Base-by-base conservation (phyloP, 768 basidiomycete species). In the Cubamyces sp. region DNA sequence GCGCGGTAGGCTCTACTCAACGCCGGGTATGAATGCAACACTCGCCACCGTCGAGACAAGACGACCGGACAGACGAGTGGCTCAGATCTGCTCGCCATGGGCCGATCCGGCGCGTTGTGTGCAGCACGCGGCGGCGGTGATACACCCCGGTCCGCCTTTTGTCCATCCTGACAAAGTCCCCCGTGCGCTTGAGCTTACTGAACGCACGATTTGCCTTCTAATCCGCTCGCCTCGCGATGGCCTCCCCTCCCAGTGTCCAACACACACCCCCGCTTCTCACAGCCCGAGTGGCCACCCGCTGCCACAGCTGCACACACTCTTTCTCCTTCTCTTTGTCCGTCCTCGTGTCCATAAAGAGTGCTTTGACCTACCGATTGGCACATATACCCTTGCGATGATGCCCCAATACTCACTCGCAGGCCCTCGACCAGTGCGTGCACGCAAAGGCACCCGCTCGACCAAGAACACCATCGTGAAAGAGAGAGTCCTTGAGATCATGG, bases 141-240 rank as follows among this genome's bases (percentile, higher is more conserved):
- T 30, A 57, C 37, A 4, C n/a, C 18, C 48, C 49, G 16, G 21
- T n/a, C 41, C 49, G 57, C 49, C 42, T 41, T 59, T 59, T 59
- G 57, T 59, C 49, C 57, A 7, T 12, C 48, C 23, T 55, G 43
- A 30, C 43, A 41, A 42, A 15, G 43, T 34, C 18, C 28, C 19
- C 19, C 34, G 45, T 57, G 46, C 56, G 56, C 56, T 25, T 58
- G 57, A 59, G 49, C 57, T 59, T 45, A 41, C 47, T 50, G 37
- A 26, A 57, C 57, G 46, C 56, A 11, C 47, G 19, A 21, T 48
- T 7, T 25, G 19, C 45, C 46, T 23, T 26, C 41, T 43, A 23
- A 45, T 28, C 57, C 49, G 57, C 41, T 45, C n/a, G 41, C 39
- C 19, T 59, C 28, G 49, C 49, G 40, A 59, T 59, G 57, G 14